phyloP scores from a whole-genome alignment of 176 grass and related monocot genomes.

The Poa pratensis region DNA sequence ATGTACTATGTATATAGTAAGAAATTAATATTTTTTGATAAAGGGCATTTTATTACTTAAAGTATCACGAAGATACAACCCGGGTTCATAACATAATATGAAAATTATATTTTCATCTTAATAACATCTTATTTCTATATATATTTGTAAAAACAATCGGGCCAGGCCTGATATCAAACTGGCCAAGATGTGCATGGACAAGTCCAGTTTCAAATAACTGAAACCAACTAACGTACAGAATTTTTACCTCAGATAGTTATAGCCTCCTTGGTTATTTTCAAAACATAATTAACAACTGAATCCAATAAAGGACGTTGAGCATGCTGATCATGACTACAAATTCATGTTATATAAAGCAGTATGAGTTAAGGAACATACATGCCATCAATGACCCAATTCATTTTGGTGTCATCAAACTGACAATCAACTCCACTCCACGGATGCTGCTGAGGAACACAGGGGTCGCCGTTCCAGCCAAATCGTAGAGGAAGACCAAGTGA shows the following conservation, averaged over 20 bases:
- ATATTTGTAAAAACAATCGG: too few relatives aligned
- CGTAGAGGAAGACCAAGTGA: constrained; percentile 85
- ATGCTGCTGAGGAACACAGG: constrained; percentile 95
- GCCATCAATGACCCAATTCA: constrained; percentile 85
- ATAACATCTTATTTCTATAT: not conserved
- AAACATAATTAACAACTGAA: constrained; percentile 18
- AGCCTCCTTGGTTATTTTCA: constrained; percentile 2
- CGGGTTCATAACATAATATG: too few relatives aligned
- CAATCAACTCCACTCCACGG: constrained; percentile 97
- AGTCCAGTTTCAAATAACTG: constrained; percentile 15
- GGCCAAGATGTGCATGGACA: constrained; percentile 1
- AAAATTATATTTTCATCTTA: not conserved
- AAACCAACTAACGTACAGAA: not conserved
- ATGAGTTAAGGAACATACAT: constrained; percentile 75
- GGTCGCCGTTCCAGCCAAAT: constrained; percentile 97
- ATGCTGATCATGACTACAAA: constrained; percentile 3
- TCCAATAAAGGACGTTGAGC: not conserved
- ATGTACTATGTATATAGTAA: not conserved
- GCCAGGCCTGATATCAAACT: not conserved
- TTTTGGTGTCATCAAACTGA: constrained; percentile 69
- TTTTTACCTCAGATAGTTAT: constrained; percentile 5
- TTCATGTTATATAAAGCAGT: constrained; percentile 1
- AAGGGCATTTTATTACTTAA: too few relatives aligned
- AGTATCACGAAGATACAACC: too few relatives aligned
- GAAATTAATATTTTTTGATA: not conserved